These are phyloP conservation scores for Leccinum aurantiacum DNA, from an alignment of 768 basidiomycete species.

Conservation along the genomic window DNA sequence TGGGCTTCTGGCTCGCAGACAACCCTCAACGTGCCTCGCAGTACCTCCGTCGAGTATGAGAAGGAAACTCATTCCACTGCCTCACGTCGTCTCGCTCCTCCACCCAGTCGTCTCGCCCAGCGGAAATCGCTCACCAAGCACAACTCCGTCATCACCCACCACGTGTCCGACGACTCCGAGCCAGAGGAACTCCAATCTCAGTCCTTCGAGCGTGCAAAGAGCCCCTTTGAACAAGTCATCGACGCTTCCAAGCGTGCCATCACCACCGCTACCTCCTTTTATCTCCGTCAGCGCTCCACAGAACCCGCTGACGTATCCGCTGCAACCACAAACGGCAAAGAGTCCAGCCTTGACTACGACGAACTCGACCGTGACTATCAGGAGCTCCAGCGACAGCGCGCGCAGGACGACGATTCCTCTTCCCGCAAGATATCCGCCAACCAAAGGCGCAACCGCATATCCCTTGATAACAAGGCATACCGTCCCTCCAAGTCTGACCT, in stretches of 20 bases:
- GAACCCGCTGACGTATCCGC: constrained; percentile 49
- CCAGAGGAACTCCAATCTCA: constrained; percentile 45
- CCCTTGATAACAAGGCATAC: constrained; percentile 80
- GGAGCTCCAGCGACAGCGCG: constrained; percentile 30
- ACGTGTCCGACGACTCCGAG: constrained; percentile 74
- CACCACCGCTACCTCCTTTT: constrained; percentile 56
- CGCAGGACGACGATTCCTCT: constrained; percentile 25
- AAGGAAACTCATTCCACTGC: constrained; percentile 55
- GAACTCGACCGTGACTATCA: constrained; percentile 71
- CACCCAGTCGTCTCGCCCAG: constrained; percentile 49
- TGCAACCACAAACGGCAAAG: constrained; percentile 38
- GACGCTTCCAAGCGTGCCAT: constrained; percentile 55
- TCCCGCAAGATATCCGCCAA: constrained; percentile 35
- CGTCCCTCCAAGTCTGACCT: constrained; percentile 63
- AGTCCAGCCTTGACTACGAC: constrained; percentile 73
- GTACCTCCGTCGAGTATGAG: constrained; percentile 81
- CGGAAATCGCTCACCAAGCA: constrained; percentile 54
- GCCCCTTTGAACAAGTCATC: constrained; percentile 62
- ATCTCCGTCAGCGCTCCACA: constrained; percentile 60
- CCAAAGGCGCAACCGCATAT: constrained; percentile 62
- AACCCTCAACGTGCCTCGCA: constrained; percentile 54
- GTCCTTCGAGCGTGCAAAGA: constrained; percentile 53
- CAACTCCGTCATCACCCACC: constrained; percentile 42
- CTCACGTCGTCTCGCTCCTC: constrained; percentile 58
- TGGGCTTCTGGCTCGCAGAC: constrained; percentile 65